Evolutionary conservation across 2,329 filamentous ascomycete genomes (phyloP), one percentile per base, ranked within the genome.

Genomic region (Fusarium denticulatum): DNA sequence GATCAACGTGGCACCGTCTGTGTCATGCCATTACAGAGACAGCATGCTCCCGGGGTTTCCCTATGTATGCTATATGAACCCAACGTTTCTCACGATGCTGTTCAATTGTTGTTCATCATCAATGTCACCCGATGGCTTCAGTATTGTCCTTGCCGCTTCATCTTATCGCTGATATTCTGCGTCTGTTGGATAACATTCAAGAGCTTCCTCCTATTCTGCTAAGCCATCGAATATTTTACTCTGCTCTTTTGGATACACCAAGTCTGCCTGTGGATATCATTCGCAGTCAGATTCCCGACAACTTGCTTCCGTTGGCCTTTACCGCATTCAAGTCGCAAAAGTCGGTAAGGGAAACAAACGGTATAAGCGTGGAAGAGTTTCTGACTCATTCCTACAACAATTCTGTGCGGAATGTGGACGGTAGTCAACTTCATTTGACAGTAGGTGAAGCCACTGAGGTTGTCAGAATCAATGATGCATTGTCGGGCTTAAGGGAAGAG

Each of bases 191-290:
- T 10, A 64, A 60, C 18, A 67, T 77, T 30, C 60, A 74, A 32
- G 58, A 69, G 13, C 66, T 77, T 2, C 75, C 70, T 56, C 40
- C 61, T 12, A 64, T 65, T 24, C 32, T 77, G 7, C 50, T 77
- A 10, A 77, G 75, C 60, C 64, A 76, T 50, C 72, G 63, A 50
- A 53, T 75, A 45, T 77, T 77, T 36, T 75, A 76, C 59, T 68
- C 58, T 39, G 76, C 73, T n/a, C 56, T 61, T 14, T 24, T 71
- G 10, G 75, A 77, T 57, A 72, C 65, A 16, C 75, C 75, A 9
- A 67, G 63, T 24, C 60, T 77, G 22, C 62, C 73, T 14, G 36
- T 69, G 28, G 72, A 75, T 22, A 68, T 77, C 6, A 52, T 77
- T 18, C 69, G 73, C n/a, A 40, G 22, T 22, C 75, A 75, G 30